Evolutionary conservation across 192 early-diverging fungal species (phyloP).

Genomic region (Coemansia sp.): DNA sequence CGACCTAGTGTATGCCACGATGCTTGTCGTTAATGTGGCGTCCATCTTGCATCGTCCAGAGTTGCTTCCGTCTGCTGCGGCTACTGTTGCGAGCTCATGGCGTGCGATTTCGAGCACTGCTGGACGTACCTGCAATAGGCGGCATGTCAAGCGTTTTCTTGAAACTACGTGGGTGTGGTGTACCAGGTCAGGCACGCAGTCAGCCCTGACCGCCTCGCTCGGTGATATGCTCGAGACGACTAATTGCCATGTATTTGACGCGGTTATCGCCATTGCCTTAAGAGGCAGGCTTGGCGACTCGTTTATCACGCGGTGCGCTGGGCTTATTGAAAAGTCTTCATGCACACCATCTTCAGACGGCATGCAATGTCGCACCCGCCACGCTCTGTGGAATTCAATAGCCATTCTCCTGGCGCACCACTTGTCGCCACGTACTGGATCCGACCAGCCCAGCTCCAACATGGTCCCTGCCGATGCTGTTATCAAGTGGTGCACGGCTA

Average conservation of each 20-base stretch:
- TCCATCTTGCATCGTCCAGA: conserved; percentile 9
- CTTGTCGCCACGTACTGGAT: not conserved
- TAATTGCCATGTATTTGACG: conserved; percentile 16
- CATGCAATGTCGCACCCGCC: not conserved
- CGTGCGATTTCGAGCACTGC: not conserved
- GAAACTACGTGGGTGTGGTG: conserved; percentile 45
- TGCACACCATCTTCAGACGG: not conserved
- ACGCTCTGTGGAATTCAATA: not conserved
- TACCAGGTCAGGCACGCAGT: conserved; percentile 10
- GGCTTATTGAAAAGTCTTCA: not conserved
- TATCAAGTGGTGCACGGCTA: conserved; percentile 15
- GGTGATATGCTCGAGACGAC: conserved; percentile 16
- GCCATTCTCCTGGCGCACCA: conserved; percentile 12
- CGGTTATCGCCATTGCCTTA: conserved; percentile 13
- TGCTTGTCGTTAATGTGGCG: conserved; percentile 36
- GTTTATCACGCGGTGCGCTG: not conserved
- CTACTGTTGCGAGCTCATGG: conserved; percentile 24
- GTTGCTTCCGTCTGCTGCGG: not conserved
- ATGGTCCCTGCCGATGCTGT: conserved; percentile 11
- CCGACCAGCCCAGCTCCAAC: not conserved
- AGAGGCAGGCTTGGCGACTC: not conserved
- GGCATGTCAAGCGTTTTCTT: conserved; percentile 29
- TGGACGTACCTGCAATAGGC: not conserved
- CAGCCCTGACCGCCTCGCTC: conserved; percentile 4
- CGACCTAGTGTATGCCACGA: conserved; percentile 19